Conservation (phyloP, 495 filamentous ascomycete species). For the Friedmanniomyces endolithicus region DNA sequence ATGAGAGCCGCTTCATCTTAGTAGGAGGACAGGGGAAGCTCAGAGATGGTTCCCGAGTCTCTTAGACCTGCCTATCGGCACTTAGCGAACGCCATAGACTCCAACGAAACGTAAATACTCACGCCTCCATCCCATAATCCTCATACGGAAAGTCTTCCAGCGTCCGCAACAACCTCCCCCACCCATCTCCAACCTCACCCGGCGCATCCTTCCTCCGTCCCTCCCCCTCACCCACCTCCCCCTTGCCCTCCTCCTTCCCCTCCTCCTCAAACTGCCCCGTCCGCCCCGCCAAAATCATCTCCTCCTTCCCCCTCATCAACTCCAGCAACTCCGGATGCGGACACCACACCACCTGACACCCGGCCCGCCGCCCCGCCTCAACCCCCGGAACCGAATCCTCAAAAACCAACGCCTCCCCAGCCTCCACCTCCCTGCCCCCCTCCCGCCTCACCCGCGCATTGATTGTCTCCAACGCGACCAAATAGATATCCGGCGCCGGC, state of each 20-base stretch:
- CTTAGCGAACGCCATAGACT: neutral
- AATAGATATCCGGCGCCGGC: conserved; percentile 88
- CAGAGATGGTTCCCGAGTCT: neutral
- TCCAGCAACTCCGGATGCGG: conserved; percentile 70
- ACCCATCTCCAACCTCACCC: conserved; percentile 23
- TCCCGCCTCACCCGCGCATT: conserved; percentile 60
- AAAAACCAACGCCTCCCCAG: conserved; percentile 89
- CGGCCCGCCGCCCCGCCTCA: conserved; percentile 78
- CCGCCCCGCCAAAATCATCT: conserved; percentile 70
- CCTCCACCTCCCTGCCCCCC: conserved; percentile 45
- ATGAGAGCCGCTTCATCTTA: no score
- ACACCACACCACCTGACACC: conserved; percentile 91
- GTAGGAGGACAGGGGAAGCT: neutral
- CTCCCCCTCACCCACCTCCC: conserved; percentile 23
- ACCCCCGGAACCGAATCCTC: conserved; percentile 91
- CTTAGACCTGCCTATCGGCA: neutral
- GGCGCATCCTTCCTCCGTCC: conserved; percentile 19
- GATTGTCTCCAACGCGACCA: conserved; percentile 72
- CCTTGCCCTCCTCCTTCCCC: conserved; percentile 23
- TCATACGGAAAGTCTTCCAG: conserved; percentile 23
- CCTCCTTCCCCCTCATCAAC: conserved; percentile 63
- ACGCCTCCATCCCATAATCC: conserved; percentile 20
- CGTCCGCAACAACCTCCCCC: conserved; percentile 15
- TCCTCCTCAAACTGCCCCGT: conserved; percentile 52
- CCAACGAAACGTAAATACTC: no score